Conservation (phyloP, 106 monocot species). For the Phalaenopsis aphrodite region DNA sequence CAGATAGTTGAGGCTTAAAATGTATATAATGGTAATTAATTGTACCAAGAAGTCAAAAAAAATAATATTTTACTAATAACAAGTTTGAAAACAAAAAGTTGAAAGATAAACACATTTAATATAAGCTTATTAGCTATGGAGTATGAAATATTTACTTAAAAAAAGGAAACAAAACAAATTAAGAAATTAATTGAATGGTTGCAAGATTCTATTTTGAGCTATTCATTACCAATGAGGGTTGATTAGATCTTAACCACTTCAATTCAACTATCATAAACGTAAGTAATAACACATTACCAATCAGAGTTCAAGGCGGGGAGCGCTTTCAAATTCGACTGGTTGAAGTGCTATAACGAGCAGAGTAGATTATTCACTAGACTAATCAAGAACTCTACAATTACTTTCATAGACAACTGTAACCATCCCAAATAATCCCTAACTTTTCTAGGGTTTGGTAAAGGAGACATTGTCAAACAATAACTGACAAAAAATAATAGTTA, state of each 20-base stretch:
- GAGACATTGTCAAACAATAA: neutral
- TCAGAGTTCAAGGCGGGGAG: neutral
- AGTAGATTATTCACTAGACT: neutral
- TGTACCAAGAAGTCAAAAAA: neutral
- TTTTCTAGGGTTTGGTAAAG: too few relatives aligned
- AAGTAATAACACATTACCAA: neutral
- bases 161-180: neutral
- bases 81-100: neutral
- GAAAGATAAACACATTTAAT: neutral
- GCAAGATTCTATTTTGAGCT: neutral
- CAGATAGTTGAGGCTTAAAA: neutral
- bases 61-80: neutral
- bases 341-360: neutral
- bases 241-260: neutral
- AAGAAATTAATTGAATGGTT: neutral
- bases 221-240: neutral
- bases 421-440: too few relatives aligned
- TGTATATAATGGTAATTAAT: neutral
- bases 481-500: neutral
- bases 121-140: neutral
- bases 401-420: too few relatives aligned
- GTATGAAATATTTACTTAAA: neutral
- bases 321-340: neutral
- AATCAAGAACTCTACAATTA: neutral
- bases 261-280: neutral